Percentiles rank a stretch among this genome's conserved stretches.
Conservation (phyloP, 2,329 filamentous ascomycete genomes). For the Raffaelea arxii region DNA sequence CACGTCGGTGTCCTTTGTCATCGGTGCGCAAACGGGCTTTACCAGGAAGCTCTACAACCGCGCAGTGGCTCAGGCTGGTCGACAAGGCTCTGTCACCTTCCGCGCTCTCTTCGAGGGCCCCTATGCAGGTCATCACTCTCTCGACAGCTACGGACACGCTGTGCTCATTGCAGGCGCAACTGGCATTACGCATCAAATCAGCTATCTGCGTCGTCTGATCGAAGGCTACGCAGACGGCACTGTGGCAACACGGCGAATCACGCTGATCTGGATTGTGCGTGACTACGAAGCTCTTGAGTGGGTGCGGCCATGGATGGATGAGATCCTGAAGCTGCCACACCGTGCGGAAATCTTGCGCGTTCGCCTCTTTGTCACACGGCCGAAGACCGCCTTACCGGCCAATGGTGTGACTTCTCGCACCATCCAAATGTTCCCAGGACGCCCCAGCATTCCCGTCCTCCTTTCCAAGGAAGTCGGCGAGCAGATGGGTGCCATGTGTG, state of each 20-base stretch:
- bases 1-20: slow-evolving; percentile 65
- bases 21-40: slow-evolving; percentile 80
- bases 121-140: slow-evolving; percentile 72
- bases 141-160: slow-evolving; percentile 86
- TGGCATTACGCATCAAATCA: slow-evolving; percentile 90
- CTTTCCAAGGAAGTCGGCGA: slow-evolving; percentile 71
- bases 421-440: slow-evolving; percentile 85
- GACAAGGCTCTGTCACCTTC: slow-evolving; percentile 50
- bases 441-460: slow-evolving; percentile 73
- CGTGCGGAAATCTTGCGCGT: slow-evolving; percentile 77
- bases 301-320: slow-evolving; percentile 78
- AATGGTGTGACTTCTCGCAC: slow-evolving; percentile 56
- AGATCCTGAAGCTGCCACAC: slow-evolving; percentile 65
- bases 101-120: slow-evolving; percentile 80
- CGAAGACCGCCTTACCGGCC: slow-evolving; percentile 65
- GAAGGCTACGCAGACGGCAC: slow-evolving; percentile 59
- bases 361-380: slow-evolving; percentile 82
- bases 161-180: slow-evolving; percentile 88
- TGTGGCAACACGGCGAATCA: slow-evolving; percentile 70
- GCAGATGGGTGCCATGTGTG: slow-evolving; percentile 80
- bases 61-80: slow-evolving; percentile 44
- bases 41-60: slow-evolving; percentile 71
- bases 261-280: slow-evolving; percentile 87
- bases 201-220: slow-evolving; percentile 72
- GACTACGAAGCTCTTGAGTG: slow-evolving; percentile 84